Conservation (phyloP, 2,329 filamentous ascomycete species). For the Xylaria arbuscula region DNA sequence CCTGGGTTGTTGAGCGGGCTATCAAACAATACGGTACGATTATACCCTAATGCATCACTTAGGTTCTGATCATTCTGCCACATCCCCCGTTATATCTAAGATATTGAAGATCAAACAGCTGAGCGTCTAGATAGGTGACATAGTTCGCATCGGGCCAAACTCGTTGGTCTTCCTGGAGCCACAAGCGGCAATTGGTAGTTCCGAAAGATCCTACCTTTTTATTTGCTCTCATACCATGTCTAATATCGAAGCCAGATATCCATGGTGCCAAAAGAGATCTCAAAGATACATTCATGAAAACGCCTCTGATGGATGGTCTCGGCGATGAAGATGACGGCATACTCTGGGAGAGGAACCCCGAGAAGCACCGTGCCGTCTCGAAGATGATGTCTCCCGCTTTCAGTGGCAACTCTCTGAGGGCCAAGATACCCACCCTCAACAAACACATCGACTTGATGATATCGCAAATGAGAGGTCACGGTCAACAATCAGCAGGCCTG, state of each 20-base stretch:
- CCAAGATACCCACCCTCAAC: conserved; percentile 42
- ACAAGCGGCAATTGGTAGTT: conserved; percentile 22
- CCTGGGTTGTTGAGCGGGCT: conserved; percentile 24
- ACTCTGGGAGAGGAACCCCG: conserved; percentile 22
- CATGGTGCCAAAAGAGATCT: background rate
- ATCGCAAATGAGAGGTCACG: conserved; percentile 32
- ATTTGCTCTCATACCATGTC: background rate
- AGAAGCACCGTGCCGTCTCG: conserved; percentile 8
- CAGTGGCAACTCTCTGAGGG: conserved; percentile 14
- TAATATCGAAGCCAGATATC: background rate
- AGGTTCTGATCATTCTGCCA: too few species aligned
- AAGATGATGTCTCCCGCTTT: conserved; percentile 25
- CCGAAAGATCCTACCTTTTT: background rate
- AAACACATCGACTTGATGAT: conserved; percentile 43
- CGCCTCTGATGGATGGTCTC: background rate
- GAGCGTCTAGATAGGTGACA: conserved; percentile 9
- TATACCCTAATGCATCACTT: too few species aligned
- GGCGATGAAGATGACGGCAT: conserved; percentile 16
- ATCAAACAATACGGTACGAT: conserved; percentile 20
- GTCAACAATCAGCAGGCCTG: background rate
- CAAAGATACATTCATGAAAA: conserved; percentile 24
- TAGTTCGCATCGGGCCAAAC: conserved; percentile 32
- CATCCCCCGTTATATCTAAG: too few species aligned
- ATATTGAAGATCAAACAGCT: background rate
- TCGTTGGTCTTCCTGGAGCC: conserved; percentile 20